Conservation (phyloP, 768 basidiomycete species). For the Suillus subalutaceus region DNA sequence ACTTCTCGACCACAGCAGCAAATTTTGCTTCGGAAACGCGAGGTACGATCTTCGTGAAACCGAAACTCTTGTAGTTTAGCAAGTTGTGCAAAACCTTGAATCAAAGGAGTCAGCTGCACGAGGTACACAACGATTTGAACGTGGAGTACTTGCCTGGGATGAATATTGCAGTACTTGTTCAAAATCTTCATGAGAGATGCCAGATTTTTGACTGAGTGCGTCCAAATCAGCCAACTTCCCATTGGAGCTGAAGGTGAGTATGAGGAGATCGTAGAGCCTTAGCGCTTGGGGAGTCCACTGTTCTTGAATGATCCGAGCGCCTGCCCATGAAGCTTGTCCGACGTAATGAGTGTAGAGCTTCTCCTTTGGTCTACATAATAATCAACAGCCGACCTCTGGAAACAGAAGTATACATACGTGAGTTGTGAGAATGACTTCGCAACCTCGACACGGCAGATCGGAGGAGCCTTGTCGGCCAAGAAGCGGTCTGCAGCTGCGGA, state of each 20-base stretch:
- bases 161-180: conserved; percentile 72
- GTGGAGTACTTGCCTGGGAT: conserved; percentile 52
- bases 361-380: conserved; percentile 59
- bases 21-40: conserved; percentile 66
- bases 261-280: conserved; percentile 71
- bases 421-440: conserved; percentile 69
- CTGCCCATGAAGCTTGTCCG: conserved; percentile 78
- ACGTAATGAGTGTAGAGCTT: conserved; percentile 80
- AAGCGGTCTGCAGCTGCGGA: conserved; percentile 57
- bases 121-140: background rate
- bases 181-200: conserved; percentile 63
- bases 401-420: conserved; percentile 43
- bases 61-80: conserved; percentile 78
- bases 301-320: conserved; percentile 79
- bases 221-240: conserved; percentile 61
- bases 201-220: conserved; percentile 54
- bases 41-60: conserved; percentile 85
- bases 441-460: conserved; percentile 73
- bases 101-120: background rate
- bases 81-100: conserved; percentile 44
- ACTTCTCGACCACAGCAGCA: conserved; percentile 59
- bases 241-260: conserved; percentile 65
- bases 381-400: background rate
- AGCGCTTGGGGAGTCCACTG: conserved; percentile 80
- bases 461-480: conserved; percentile 75